phyloP scores from a whole-genome alignment of 805 yeast species.

The Metschnikowia picachoensis region DNA sequence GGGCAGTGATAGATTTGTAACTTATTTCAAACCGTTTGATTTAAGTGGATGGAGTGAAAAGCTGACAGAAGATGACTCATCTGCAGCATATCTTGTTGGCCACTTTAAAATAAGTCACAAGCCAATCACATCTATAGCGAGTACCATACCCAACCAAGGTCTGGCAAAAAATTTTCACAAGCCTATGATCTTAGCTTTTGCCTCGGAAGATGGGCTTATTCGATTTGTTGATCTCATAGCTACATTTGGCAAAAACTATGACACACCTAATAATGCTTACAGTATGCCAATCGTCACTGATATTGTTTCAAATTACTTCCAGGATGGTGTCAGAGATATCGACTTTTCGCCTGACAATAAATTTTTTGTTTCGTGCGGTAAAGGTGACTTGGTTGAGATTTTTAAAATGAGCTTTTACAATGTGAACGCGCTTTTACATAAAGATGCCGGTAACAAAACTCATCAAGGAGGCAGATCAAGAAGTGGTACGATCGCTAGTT shows the following conservation, averaged over 20 bases:
- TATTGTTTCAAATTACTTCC: constrained; percentile 57
- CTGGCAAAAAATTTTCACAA: constrained; percentile 20
- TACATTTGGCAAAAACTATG: constrained; percentile 28
- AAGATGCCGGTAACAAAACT: not conserved
- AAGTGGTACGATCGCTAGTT: constrained; percentile 37
- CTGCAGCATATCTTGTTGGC: constrained; percentile 34
- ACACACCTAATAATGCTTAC: constrained; percentile 18
- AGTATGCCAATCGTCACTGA: constrained; percentile 40
- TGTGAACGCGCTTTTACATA: constrained; percentile 30
- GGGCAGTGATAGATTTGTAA: constrained; percentile 29
- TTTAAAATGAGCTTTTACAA: constrained; percentile 40
- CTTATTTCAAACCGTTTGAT: constrained; percentile 36
- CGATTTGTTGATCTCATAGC: constrained; percentile 50
- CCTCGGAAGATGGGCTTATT: constrained; percentile 63
- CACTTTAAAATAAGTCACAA: constrained; percentile 60
- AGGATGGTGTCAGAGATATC: constrained; percentile 55
- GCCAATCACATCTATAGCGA: constrained; percentile 48
- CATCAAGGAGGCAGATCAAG: constrained; percentile 27
- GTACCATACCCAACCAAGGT: constrained; percentile 24
- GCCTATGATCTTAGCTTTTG: constrained; percentile 48
- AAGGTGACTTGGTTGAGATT: constrained; percentile 48
- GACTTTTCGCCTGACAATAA: constrained; percentile 47
- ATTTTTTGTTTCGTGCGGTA: constrained; percentile 46
- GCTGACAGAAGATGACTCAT: not conserved
- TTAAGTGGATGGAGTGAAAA: constrained; percentile 26